phyloP scores from a whole-genome alignment of 176 grass and related monocot species.

The Lolium multiflorum region DNA sequence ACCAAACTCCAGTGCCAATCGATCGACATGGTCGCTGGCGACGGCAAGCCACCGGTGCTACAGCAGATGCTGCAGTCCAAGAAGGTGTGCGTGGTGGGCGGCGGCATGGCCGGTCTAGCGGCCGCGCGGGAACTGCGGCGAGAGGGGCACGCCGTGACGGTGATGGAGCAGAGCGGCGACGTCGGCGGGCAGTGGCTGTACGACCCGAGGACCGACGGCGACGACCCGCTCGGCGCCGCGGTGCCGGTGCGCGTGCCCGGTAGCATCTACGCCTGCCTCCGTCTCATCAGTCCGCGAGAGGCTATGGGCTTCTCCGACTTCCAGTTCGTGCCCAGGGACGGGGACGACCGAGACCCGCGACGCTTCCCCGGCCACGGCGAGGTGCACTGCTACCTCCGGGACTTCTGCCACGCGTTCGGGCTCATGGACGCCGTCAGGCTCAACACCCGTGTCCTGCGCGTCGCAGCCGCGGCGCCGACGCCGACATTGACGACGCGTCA shows the following conservation, averaged over 20 bases:
- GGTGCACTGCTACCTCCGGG: background rate
- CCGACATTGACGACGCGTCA: background rate
- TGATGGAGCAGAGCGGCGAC: slow-evolving; percentile 8
- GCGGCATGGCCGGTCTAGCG: background rate
- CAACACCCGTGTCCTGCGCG: background rate
- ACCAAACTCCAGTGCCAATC: too few relatives aligned
- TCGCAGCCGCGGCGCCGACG: background rate
- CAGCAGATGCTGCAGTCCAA: background rate
- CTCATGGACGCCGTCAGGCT: background rate
- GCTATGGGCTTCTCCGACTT: slow-evolving; percentile 6
- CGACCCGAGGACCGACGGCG: background rate
- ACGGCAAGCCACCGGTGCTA: background rate
- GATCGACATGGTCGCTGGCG: background rate
- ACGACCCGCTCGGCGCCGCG: background rate
- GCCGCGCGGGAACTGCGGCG: background rate
- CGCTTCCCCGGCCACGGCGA: background rate
- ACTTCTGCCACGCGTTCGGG: background rate
- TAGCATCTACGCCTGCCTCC: background rate
- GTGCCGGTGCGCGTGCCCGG: background rate
- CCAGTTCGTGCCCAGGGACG: background rate
- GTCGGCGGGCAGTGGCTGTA: background rate
- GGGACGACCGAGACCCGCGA: background rate
- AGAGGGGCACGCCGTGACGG: background rate
- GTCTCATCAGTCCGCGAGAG: background rate
- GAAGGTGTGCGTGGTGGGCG: background rate